Evolutionary conservation across 2,329 filamentous ascomycete genomes (phyloP), one percentile per base, ranked within the genome.

Genomic region (Monosporascus sp.): DNA sequence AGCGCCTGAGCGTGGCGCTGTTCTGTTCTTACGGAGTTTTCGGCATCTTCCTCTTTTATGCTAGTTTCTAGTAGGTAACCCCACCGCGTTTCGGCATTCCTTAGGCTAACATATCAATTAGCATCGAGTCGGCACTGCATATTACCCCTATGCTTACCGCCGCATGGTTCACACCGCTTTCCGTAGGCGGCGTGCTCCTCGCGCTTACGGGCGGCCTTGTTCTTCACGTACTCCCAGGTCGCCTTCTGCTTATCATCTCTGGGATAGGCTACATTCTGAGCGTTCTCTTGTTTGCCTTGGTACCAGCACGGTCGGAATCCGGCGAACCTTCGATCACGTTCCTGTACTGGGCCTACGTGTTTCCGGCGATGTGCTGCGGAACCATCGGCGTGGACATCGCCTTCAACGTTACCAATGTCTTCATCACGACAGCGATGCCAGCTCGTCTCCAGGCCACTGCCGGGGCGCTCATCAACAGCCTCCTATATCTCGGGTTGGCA

Each of bases 351-450:
- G 80, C 84, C 0, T 91, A 81, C 62, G 76, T 89, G 22, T 90
- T 92, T 63, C 85, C 88, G 0, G 73, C 82, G 51, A 87, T 87
- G 84, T 66, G 87, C 3, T 82, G 83, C 57, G 79, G 78, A 14
- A 92, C 88, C 0, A 74, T 91, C 37, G 87, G 85, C 18, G 83
- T 91, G 54, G 89, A 93, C 63, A 83, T 91, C 51, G 83, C 83
- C 6, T 91, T 86, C 70, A 90, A 87, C 63, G 80, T 91, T 1
- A 81, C 84, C 18, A 91, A 88, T 62, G 80, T 92, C 54, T 92
- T 89, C 69, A 87, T 90, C 66, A 90, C 87, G 0, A 90, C 87
- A 0, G 81, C 80, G 15, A 74, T 91, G 57, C 86, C 88, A 0
- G 75, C 75, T 5, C 76, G 80, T 14, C 76, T 83, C 48, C 89